phyloP scores from a whole-genome alignment of 805 yeast genomes.

The Jamesozyma hellenica region DNA sequence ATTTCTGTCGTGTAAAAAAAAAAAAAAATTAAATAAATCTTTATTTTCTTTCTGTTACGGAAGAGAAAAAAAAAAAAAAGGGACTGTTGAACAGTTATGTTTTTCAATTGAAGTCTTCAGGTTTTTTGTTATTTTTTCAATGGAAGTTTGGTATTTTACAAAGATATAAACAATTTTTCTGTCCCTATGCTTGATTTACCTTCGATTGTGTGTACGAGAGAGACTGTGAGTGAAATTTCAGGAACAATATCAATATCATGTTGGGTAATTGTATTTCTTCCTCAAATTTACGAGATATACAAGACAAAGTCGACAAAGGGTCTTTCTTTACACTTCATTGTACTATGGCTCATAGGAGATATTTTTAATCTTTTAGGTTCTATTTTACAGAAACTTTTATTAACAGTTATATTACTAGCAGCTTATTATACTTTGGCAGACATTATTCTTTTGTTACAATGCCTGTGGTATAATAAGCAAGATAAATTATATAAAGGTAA shows the following conservation, averaged over 20 bases:
- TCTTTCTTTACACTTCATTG: slow-evolving; percentile 71
- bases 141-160: too few relatives aligned
- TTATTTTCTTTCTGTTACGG: too few relatives aligned
- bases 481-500: slow-evolving; percentile 45
- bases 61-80: too few relatives aligned
- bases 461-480: slow-evolving; percentile 56
- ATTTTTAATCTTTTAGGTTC: slow-evolving; percentile 90
- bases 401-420: slow-evolving; percentile 90
- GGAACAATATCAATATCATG: slow-evolving; percentile 88
- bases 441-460: slow-evolving; percentile 71
- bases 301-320: slow-evolving; percentile 82
- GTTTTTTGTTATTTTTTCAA: too few relatives aligned
- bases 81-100: too few relatives aligned
- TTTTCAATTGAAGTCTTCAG: too few relatives aligned
- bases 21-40: too few relatives aligned
- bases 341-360: slow-evolving; percentile 90
- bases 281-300: slow-evolving; percentile 89
- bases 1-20: too few relatives aligned
- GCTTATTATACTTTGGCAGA: slow-evolving; percentile 90
- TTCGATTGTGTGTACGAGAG: slow-evolving; percentile 54
- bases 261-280: slow-evolving; percentile 96
- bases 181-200: not conserved
- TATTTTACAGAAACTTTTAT: slow-evolving; percentile 75
- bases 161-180: too few relatives aligned
- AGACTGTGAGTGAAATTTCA: slow-evolving; percentile 61